Evolutionary conservation across 306 rosid genomes (phyloP), one percentile per base, ranked within the genome.

Genomic region (Dicorynia guianensis): DNA sequence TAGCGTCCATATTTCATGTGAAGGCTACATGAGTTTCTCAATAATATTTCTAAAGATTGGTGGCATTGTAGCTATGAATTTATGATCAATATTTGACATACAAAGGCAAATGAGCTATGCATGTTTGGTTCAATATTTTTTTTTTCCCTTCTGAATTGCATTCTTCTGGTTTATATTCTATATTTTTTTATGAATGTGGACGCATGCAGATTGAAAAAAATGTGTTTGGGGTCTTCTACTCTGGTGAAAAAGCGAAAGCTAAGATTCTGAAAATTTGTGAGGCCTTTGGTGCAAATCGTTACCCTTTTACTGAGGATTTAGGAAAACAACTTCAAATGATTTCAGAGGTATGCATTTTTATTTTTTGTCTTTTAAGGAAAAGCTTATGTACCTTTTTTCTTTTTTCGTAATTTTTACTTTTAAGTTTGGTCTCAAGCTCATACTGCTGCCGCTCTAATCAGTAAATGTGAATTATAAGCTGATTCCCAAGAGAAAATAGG

Each of bases 231-330:
- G 89, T 89, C 80, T 92, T 95, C 86, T 92, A 88, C 67, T 91
- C 97, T 15, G 97, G 96, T 58, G 98, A 92, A 89, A 92, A 87
- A 87, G 91, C 84, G 69, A 92, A 86, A 87, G 80, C 82, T 80
- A 95, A 95, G 83, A 86, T 95, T 85, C 96, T 95, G 72, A 95
- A 95, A 85, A 92, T 95, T 80, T 95, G 98, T 71, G 97, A 95
- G 11, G 98, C 98, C 42, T 95, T 95, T 84, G 93, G 96, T 62
- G 98, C 98, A 43, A 92, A 92, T 86, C 98, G 98, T 46, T 95
- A 95, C 81, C 89, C 98, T 52, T 95, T 92, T 78, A 62, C 87
- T 11, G 98, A 95, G 87, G 97, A 85, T 63, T 54, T 81, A 44
- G 81, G 79, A 59, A 85, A 85, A 53, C 88, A 85, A 78, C 60